Evolutionary conservation across 257 asterid genomes (phyloP), one percentile per base, ranked within the genome.

Genomic region (Datura wrightii): DNA sequence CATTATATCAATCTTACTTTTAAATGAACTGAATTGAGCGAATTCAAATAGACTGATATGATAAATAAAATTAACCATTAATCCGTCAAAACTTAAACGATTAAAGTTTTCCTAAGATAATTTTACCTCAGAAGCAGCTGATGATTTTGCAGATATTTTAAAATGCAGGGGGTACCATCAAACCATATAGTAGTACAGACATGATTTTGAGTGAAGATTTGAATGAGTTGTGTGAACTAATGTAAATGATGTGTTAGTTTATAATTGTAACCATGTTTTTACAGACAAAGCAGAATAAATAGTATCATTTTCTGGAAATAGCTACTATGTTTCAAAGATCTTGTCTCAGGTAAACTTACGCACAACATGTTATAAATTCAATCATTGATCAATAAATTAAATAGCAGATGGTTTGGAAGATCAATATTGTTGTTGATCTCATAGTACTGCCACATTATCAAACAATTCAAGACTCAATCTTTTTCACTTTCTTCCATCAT

Each of bases 191-290:
- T 18, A 46, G 41, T 72, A 72, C 59, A 72, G 46, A 76, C 82
- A 76, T 24, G 82, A 76, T 74, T 76, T 52, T 46, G 15, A 76
- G 42, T 76, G 46, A 50, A 76, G 63, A 76, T 76, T 50, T 76
- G 46, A 15, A 31, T 76, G 24, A 52, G 82, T 46, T 76, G 82
- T 76, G 82, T 76, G 82, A 52, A 52, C 10, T 39, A 71, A 71
- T 48, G 81, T 48, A 19, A 48, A 74, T 74, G 44, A 48, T 74
- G 60, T 48, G 13, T 39, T 69, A 48, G 44, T 8, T 76, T 24
- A 24, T 24, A 24, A 76, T 52, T 31, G n/a, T 54, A 18, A 10
- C 72, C 72, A 65, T 31, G 72, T 65, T 65, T 58, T 76, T 50
- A 76, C 82, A 50, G 82, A 52, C 82, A 76, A 66, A 76, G 15